A percentile compares a stretch with the other conserved stretches of the same genome.
Conservation (phyloP, 768 basidiomycete genomes). For the Botryobasidium botryosum region DNA sequence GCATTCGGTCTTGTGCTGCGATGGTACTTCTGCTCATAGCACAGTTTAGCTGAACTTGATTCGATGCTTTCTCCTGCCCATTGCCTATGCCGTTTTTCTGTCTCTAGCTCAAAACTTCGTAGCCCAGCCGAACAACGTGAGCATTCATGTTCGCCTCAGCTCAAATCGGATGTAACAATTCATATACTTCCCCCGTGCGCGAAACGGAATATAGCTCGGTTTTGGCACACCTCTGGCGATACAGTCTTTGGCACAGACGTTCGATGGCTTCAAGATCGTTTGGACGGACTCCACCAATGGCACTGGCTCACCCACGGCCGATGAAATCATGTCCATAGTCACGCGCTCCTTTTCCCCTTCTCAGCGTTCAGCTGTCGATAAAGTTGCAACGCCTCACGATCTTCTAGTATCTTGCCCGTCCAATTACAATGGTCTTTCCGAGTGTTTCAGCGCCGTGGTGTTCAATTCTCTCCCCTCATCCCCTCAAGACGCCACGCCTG, state of each 20-base stretch:
- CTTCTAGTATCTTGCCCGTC: constrained; percentile 46
- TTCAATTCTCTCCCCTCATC: constrained; percentile 27
- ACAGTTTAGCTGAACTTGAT: constrained; percentile 14
- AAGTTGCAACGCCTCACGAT: constrained; percentile 30
- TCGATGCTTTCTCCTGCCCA: constrained; percentile 16
- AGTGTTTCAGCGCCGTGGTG: constrained; percentile 50
- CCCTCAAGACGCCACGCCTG: constrained; percentile 27
- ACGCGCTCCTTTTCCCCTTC: constrained; percentile 32
- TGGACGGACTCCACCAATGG: constrained; percentile 58
- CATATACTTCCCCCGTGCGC: constrained; percentile 11
- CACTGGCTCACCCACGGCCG: constrained; percentile 34
- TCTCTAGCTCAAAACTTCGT: constrained; percentile 14
- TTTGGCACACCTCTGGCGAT: constrained; percentile 14
- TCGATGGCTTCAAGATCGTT: constrained; percentile 11
- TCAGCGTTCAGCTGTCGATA: constrained; percentile 33
- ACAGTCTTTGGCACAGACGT: constrained; percentile 10
- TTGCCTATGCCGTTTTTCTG: constrained; percentile 18
- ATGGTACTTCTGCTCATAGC: not conserved
- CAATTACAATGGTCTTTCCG: constrained; percentile 53
- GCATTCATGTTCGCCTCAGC: not conserved
- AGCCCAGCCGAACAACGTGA: constrained; percentile 9
- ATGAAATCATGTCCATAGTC: constrained; percentile 42
- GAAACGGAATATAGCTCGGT: constrained; percentile 19
- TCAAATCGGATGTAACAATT: constrained; percentile 6
- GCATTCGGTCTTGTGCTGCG: not conserved